phyloP scores from a whole-genome alignment of 345 rosid genomes.

The Eucalyptus lansdowneana region DNA sequence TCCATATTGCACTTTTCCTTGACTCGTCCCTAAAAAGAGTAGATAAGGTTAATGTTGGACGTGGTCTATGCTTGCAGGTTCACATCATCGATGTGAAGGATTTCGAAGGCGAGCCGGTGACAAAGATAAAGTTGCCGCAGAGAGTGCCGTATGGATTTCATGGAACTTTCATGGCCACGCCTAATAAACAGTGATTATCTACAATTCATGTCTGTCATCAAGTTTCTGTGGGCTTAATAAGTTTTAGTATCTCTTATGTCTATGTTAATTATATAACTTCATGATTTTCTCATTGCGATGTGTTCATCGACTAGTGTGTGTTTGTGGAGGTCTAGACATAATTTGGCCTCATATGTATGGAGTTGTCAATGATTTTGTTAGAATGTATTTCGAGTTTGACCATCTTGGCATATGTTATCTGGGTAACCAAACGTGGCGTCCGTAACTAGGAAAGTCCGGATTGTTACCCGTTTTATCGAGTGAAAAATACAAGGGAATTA shows the following conservation, averaged over 20 bases:
- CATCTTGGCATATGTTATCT: background rate
- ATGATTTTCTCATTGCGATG: background rate
- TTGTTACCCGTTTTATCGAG: background rate
- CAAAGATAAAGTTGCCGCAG: background rate
- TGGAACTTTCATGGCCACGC: background rate
- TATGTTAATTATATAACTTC: background rate
- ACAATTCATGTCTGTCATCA: background rate
- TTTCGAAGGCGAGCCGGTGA: background rate
- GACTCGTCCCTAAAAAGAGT: background rate
- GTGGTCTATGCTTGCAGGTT: background rate
- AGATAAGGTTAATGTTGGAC: background rate
- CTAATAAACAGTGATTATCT: background rate
- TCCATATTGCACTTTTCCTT: background rate
- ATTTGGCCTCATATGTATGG: background rate
- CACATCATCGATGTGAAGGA: background rate
- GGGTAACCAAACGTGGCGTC: background rate
- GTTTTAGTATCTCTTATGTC: background rate
- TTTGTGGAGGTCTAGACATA: background rate
- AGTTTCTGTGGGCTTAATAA: background rate
- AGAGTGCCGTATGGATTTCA: background rate
- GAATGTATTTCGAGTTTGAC: background rate
- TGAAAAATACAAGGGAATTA: background rate
- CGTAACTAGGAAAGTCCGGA: background rate
- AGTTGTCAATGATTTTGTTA: background rate
- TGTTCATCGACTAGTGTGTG: background rate